Evolutionary conservation across 306 rosid species (phyloP), one percentile per base, ranked within the genome.

Genomic region (Pyrus pyrifolia): DNA sequence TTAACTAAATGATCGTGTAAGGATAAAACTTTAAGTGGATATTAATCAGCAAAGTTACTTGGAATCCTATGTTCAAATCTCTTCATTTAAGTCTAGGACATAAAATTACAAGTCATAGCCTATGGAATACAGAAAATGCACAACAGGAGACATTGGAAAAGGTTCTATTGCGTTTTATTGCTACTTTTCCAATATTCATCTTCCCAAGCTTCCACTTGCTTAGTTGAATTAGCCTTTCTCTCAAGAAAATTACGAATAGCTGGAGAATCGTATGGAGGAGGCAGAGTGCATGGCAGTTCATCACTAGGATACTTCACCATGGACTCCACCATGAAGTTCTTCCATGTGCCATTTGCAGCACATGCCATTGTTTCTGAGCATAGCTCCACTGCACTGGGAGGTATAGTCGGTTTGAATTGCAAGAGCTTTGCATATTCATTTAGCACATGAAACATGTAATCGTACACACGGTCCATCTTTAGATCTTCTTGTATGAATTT

Each of bases 401-500:
- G 90, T 30, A 89, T 72, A 22, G 11, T 67, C 6, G 92, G 81
- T 44, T 85, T 85, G 81, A 89, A 93, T 68, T 67, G 87, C 8
- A 90, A 81, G 18, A 90, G 90, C 82, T 90, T 93, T 3, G 89
- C 79, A 21, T 93, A 90, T 75, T 93, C 91, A 52, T 81, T 86
- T 31, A 93, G 64, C 40, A 89, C 67, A 82, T 93, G 96, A 69
- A 90, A 93, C 96, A 93, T 93, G 85, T 93, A 90, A 72, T 90
- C 89, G 6, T 90, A 90, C 42, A 93, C 83, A 8, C 83, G 75
- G 40, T 93, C 94, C 96, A 93, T 93, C 52, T 85, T 90, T 6
- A 93, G 33, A 38, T 90, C 88, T 74, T 90, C 82, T 22, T 85
- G 85, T 38, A 89, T 79, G 76, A 89, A 93, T 1, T 81, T 82